Percentiles rank a stretch among this genome's conserved stretches.
Evolutionary conservation across 805 yeast genomes (phyloP).

Genomic region (Isabelozyma pseudorhagii): DNA sequence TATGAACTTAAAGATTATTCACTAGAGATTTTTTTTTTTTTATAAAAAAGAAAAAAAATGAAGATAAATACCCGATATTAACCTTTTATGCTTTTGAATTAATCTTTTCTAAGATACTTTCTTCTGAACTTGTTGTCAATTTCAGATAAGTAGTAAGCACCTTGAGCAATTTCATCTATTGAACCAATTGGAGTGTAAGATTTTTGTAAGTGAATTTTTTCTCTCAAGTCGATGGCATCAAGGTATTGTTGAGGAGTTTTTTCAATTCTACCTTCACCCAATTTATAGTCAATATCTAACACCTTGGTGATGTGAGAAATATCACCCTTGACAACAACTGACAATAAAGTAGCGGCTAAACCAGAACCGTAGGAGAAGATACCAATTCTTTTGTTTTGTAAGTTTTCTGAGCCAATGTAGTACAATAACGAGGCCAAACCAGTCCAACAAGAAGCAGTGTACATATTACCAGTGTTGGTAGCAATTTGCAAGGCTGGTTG

Average conservation of each 20-base stretch:
- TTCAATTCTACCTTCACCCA: slow-evolving; percentile 58
- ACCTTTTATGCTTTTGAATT: slow-evolving; percentile 40
- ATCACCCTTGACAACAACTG: slow-evolving; percentile 80
- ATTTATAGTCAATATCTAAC: slow-evolving; percentile 65
- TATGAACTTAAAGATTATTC: not conserved
- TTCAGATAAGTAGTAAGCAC: slow-evolving; percentile 79
- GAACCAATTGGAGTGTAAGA: slow-evolving; percentile 76
- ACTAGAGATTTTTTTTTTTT: not conserved
- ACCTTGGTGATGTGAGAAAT: slow-evolving; percentile 59
- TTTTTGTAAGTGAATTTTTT: slow-evolving; percentile 82
- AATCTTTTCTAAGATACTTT: slow-evolving; percentile 66
- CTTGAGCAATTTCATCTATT: slow-evolving; percentile 64
- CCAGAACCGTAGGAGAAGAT: slow-evolving; percentile 98
- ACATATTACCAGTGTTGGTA: slow-evolving; percentile 97
- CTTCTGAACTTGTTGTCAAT: slow-evolving; percentile 90
- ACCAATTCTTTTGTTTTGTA: slow-evolving; percentile 84
- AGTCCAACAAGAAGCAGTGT: slow-evolving; percentile 91
- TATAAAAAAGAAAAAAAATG: too few relatives aligned
- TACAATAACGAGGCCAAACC: slow-evolving; percentile 78
- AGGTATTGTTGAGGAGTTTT: slow-evolving; percentile 81
- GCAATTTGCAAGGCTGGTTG: slow-evolving; percentile 81
- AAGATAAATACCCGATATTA: slow-evolving; percentile 20
- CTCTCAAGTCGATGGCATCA: slow-evolving; percentile 79
- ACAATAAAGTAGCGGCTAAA: slow-evolving; percentile 85
- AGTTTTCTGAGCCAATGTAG: slow-evolving; percentile 67